phyloP scores from a whole-genome alignment of 495 filamentous ascomycete genomes.

The Talaromyces thailandensis region DNA sequence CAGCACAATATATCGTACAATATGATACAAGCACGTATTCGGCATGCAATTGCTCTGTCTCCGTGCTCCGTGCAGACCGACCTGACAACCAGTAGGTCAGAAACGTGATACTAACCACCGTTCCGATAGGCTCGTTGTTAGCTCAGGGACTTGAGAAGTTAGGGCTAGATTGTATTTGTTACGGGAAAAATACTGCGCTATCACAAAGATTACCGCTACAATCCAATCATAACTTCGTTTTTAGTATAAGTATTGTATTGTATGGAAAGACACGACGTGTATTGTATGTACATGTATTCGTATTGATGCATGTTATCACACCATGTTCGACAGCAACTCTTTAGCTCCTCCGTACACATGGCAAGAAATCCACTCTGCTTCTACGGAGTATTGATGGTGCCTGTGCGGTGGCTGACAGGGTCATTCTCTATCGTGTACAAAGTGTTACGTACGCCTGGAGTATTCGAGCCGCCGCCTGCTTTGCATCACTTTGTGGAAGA shows the following conservation, averaged over 20 bases:
- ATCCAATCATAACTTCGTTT: neutral
- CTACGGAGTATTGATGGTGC: neutral
- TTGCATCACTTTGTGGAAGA: neutral
- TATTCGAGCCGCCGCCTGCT: neutral
- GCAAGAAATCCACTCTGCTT: neutral
- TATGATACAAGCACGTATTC: neutral
- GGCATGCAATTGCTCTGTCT: neutral
- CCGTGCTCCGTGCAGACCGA: neutral
- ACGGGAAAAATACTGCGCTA: neutral
- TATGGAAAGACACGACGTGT: neutral
- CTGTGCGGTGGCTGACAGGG: neutral
- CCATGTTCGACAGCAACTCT: neutral
- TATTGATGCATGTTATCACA: neutral
- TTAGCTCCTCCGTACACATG: neutral
- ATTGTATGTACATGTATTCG: neutral
- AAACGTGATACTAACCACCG: neutral
- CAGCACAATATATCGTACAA: neutral
- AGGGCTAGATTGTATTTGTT: neutral
- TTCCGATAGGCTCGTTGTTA: slow-evolving; percentile 3
- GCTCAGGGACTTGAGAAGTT: neutral
- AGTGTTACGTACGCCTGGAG: neutral
- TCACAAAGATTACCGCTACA: neutral
- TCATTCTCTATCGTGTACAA: neutral
- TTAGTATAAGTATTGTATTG: neutral
- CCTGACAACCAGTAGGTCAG: neutral